Evolutionary conservation across 768 basidiomycete genomes (phyloP), one percentile per base, ranked within the genome.

Genomic region (Aureoboletus auriporus): DNA sequence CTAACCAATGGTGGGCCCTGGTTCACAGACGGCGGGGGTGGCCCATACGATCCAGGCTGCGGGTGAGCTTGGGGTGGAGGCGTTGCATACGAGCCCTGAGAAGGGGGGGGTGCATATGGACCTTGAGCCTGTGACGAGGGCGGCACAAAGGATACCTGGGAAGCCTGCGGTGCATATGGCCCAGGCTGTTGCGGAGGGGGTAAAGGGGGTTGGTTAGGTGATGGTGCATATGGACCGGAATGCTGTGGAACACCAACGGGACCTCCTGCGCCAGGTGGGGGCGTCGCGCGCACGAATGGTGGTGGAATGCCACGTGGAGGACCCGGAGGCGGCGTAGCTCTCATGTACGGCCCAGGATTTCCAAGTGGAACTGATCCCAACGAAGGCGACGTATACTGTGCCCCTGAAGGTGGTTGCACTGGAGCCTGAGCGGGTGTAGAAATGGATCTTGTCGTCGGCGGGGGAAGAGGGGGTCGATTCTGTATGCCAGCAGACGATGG

Each of bases 401-500:
- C 50, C 35, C 58, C 56, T 49, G 60, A 60, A 20, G 70, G 67
- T 14, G 65, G 66, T 31, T 74, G 74, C 11, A 73, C 68, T 1
- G 78, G 75, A 8, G 64, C 66, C 38, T 68, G 70, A 29, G 62
- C 66, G 9, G 59, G 34, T 4, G 53, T 30, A 23, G 66, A 54
- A 1, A 58, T 43, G 13, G 68, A 60, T 44, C 69, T 62, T 5
- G 55, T 52, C 28, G 49, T 59, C 38, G 60, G 68, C n/a, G 72
- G 72, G 14, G 69, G 68, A 2, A 72, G 69, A 7, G 74, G 73
- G 4, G 81, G 81, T n/a, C 82, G 72, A 35, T 35, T 57, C 38
- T 65, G 65, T 17, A 49, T 56, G n/a, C 56, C 62, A 14, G 55
- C 47, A 10, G 82, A 79, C 5, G 82, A 81, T 2, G 84, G 85